Base-by-base conservation (phyloP, 1,284 basidiomycete species). In the Cronartium ribicola region DNA sequence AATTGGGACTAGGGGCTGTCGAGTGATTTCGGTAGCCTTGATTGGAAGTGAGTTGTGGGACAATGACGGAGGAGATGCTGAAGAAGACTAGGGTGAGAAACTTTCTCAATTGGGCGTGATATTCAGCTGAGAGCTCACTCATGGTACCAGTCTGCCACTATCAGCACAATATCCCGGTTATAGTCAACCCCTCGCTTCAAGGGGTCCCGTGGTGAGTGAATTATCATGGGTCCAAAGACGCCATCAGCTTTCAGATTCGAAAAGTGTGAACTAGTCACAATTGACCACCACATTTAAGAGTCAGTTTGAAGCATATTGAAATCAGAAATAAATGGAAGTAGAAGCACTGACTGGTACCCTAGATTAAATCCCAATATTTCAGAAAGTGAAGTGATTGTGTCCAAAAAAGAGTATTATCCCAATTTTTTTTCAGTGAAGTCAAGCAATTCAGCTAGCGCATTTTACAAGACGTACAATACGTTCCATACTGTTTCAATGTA, bases 121-220 rank as follows among this genome's bases (percentile, higher is more conserved):
- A 46, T 8, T 48, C 4, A 66, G 63, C 69, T 37, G 67, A 62
- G 64, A 78, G 77, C 48, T 68, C 75, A 66, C 62, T 75, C 75
- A 77, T 85, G 83, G 74, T 83, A 83, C 82, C 83, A 84, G 70
- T 85, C 84, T 3, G 80, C 78, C 4, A 84, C 79, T 4, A 83
- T 82, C 60, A 77, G 83, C 82, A 71, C 59, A 48, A 75, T 74
- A 36, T 77, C 77, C 63, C 76, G 73, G 66, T 82, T 79, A 70
- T 77, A 82, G 72, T 78, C 76, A 40, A 69, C 75, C 20, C 79
- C 79, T 29, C 78, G 77, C 43, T 77, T 75, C 37, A 77, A 71
- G 4, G 80, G 80, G 60, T 82, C 81, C 10, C 76, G 61, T 11
- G 77, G 76, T 2, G 78, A 77, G 55, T 80, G 80, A 2, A 82